These are phyloP conservation scores for Eucalyptus cloeziana DNA, from an alignment of 345 rosid species.

Conservation along the genomic window DNA sequence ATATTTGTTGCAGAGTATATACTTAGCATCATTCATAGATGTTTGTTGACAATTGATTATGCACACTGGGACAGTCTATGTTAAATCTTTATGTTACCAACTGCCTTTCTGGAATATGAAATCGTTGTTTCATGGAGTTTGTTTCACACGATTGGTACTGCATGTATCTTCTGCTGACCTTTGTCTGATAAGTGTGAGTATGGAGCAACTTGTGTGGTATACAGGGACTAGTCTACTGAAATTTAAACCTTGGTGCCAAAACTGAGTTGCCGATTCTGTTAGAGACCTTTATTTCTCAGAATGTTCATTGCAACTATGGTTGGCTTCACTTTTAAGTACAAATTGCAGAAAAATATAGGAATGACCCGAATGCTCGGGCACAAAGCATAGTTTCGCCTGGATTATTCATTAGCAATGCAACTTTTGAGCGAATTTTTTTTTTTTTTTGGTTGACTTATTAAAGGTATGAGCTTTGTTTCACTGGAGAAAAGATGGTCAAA, in stretches of 20 bases:
- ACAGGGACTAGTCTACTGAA: neutral
- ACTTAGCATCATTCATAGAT: neutral
- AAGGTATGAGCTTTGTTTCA: constrained; percentile 91
- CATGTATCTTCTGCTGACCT: neutral
- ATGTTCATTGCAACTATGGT: neutral
- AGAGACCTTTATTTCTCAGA: neutral
- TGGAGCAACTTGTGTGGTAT: neutral
- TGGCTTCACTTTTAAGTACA: neutral
- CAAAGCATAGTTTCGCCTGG: neutral
- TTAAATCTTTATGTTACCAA: neutral
- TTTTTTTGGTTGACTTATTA: neutral
- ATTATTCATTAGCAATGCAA: neutral
- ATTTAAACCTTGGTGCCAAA: neutral
- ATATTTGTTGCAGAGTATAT: neutral
- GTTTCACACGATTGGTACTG: neutral
- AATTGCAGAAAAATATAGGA: neutral
- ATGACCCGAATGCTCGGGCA: neutral
- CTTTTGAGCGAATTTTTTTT: neutral
- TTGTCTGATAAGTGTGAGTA: neutral
- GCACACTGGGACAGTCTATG: neutral
- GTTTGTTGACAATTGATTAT: neutral
- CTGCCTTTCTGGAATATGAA: neutral
- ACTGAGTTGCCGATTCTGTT: neutral
- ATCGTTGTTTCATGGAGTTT: neutral
- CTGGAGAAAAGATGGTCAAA: constrained; percentile 81